These are phyloP conservation scores for Mycena capillaripes DNA, from an alignment of 768 basidiomycete species.

Conservation along the genomic window DNA sequence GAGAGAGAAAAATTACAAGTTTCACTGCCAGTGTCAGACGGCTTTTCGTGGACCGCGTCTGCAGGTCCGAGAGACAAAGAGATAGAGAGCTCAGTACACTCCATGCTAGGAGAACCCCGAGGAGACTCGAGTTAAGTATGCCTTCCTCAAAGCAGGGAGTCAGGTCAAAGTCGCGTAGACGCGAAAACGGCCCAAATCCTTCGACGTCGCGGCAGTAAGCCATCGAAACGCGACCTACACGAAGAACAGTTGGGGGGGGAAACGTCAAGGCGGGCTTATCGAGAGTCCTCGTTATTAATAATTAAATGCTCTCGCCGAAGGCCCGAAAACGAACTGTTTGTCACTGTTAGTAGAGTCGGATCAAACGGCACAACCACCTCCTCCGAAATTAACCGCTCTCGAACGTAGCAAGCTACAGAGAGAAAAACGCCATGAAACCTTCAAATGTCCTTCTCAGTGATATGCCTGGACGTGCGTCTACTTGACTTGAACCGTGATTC, in stretches of 20 bases:
- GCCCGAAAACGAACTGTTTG: no score
- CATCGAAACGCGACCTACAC: neutral
- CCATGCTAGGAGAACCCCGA: conserved; percentile 59
- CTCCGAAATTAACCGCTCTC: neutral
- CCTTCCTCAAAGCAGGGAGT: conserved; percentile 89
- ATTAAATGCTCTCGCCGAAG: no score
- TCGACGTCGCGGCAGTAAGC: conserved; percentile 65
- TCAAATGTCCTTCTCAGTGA: conserved; percentile 72
- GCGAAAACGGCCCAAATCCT: conserved; percentile 77
- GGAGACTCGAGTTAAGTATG: conserved; percentile 67
- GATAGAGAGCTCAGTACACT: conserved; percentile 54
- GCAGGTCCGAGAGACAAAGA: conserved; percentile 40
- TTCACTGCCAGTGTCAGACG: conserved; percentile 69
- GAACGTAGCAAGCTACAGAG: neutral
- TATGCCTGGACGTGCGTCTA: conserved; percentile 86
- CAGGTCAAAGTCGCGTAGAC: conserved; percentile 75
- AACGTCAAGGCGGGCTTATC: conserved; percentile 8
- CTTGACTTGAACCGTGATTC: conserved; percentile 12
- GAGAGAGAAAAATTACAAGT: conserved; percentile 63
- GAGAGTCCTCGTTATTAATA: neutral
- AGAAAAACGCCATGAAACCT: conserved; percentile 68
- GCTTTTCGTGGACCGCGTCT: conserved; percentile 62
- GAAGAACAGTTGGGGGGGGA: neutral
- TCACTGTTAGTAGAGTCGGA: neutral
- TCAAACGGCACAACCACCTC: neutral